phyloP scores from a whole-genome alignment of 148 eudicot genomes.

The Amaranthus palmeri region DNA sequence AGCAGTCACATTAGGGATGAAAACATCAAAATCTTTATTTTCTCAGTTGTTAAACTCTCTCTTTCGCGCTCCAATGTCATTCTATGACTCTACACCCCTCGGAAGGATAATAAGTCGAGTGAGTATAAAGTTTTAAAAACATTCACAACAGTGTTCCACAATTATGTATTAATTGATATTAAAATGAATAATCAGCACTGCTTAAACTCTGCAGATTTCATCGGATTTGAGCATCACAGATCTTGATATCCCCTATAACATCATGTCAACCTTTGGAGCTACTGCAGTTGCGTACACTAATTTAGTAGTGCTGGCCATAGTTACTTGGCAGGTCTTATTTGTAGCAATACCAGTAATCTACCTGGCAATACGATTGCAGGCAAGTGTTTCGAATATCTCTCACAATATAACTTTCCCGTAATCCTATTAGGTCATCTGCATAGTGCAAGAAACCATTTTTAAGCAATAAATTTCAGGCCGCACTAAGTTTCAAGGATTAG shows the following conservation, averaged over 20 bases:
- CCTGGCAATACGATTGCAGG: conserved; percentile 68
- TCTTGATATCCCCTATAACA: conserved; percentile 67
- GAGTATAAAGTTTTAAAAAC: conserved; percentile 9
- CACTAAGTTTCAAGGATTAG: too few species aligned
- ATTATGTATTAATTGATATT: neutral
- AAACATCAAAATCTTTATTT: conserved; percentile 66
- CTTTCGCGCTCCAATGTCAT: conserved; percentile 81
- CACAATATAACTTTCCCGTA: neutral
- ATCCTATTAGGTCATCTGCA: too few species aligned
- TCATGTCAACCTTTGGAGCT: conserved; percentile 45
- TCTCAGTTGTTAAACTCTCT: conserved; percentile 59
- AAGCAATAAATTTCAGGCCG: too few species aligned
- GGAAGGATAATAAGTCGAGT: conserved; percentile 90
- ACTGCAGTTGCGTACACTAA: conserved; percentile 55
- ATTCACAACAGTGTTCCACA: neutral
- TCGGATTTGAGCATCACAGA: conserved; percentile 81
- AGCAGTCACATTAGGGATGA: conserved; percentile 48
- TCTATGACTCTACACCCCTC: conserved; percentile 91
- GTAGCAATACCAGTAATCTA: conserved; percentile 62
- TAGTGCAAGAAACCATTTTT: too few species aligned
- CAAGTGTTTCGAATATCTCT: conserved; percentile 7
- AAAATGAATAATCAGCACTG: neutral
- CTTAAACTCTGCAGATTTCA: conserved; percentile 46
- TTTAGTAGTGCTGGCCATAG: conserved; percentile 55
- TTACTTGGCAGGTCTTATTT: conserved; percentile 81